phyloP scores from a whole-genome alignment of 1,139 yeast species.

The Zygosaccharomyces sapae region DNA sequence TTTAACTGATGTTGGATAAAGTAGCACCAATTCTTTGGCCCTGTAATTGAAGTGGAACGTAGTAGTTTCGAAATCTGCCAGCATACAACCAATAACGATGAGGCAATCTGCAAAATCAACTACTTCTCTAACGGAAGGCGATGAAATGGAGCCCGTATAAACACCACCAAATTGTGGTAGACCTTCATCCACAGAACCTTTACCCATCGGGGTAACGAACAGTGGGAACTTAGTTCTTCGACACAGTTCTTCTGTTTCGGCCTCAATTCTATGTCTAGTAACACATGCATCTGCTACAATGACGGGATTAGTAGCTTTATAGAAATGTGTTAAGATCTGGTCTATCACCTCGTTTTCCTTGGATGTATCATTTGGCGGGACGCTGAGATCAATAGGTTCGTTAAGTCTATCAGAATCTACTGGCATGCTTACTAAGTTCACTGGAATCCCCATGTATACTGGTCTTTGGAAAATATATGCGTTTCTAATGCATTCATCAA shows the following conservation, averaged over 20 bases:
- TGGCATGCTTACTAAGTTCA: conserved; percentile 61
- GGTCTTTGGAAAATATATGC: conserved; percentile 74
- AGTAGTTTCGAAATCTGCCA: conserved; percentile 84
- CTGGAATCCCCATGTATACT: conserved; percentile 76
- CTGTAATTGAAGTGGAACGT: conserved; percentile 75
- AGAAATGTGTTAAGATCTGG: conserved; percentile 48
- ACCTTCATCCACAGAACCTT: conserved; percentile 69
- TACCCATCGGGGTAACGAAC: conserved; percentile 89
- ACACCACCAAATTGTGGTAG: conserved; percentile 76
- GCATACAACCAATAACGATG: conserved; percentile 69
- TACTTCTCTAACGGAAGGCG: conserved; percentile 69
- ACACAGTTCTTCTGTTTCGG: conserved; percentile 56
- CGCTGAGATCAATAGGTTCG: conserved; percentile 55
- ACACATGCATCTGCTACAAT: conserved; percentile 85
- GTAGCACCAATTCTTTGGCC: conserved; percentile 70
- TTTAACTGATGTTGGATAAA: conserved; percentile 75
- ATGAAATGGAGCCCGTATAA: conserved; percentile 73
- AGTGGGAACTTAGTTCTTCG: conserved; percentile 74
- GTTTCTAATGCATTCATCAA: conserved; percentile 65
- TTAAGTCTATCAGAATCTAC: conserved; percentile 52
- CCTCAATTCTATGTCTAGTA: conserved; percentile 59
- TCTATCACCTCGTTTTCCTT: conserved; percentile 67
- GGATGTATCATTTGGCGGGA: conserved; percentile 55
- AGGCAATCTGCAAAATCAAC: conserved; percentile 76
- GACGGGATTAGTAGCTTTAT: conserved; percentile 57